Percentiles rank a stretch among this genome's conserved stretches.
Conservation (phyloP, 2,329 filamentous ascomycete species). For the Stagonosporopsis tanaceti region DNA sequence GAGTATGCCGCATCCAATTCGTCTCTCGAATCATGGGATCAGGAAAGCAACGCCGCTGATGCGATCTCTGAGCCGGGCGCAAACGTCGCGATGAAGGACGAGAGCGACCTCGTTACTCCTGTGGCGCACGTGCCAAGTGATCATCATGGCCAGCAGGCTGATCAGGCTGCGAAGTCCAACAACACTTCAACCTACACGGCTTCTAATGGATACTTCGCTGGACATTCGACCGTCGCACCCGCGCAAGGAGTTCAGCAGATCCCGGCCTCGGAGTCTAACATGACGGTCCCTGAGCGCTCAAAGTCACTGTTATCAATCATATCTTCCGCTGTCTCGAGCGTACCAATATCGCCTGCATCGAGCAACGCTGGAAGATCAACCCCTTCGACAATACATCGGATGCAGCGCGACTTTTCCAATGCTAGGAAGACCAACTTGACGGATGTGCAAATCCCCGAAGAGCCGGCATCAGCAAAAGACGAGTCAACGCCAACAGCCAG, state of each 20-base stretch:
- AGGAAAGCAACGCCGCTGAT: conserved; percentile 35
- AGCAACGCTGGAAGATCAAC: conserved; percentile 40
- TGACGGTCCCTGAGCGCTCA: conserved; percentile 38
- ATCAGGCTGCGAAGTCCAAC: conserved; percentile 27
- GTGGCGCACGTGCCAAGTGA: conserved; percentile 37
- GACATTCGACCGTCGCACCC: conserved; percentile 16
- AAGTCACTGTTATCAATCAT: conserved; percentile 48
- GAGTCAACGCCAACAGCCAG: conserved; percentile 27
- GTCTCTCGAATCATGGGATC: conserved; percentile 44
- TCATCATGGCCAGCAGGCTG: conserved; percentile 21
- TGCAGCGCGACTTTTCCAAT: conserved; percentile 34
- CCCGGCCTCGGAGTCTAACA: conserved; percentile 20
- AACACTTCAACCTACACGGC: conserved; percentile 20
- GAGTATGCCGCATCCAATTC: conserved; percentile 40
- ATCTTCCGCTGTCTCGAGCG: conserved; percentile 46
- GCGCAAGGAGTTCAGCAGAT: conserved; percentile 25
- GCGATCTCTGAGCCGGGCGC: conserved; percentile 37
- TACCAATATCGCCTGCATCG: conserved; percentile 40
- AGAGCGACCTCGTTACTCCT: conserved; percentile 37
- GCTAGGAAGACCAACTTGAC: conserved; percentile 29
- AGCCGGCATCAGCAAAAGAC: conserved; percentile 24
- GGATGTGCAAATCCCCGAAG: conserved; percentile 36
- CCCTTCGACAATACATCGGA: conserved; percentile 39
- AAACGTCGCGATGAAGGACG: conserved; percentile 36
- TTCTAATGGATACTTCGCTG: conserved; percentile 24